phyloP scores from a whole-genome alignment of 202 grass and related monocot species.

The Musa balbisiana region DNA sequence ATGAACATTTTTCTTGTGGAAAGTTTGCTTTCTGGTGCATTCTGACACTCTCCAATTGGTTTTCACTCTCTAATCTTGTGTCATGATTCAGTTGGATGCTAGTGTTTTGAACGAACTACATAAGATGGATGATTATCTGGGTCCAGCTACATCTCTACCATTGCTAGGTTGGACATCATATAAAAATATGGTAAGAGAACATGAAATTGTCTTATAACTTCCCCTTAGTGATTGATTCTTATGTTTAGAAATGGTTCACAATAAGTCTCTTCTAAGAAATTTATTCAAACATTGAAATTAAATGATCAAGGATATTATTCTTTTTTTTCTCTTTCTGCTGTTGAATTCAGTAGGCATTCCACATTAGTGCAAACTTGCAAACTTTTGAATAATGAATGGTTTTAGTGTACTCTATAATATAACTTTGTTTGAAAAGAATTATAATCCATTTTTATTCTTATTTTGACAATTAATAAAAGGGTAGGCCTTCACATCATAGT shows the following conservation, averaged over 20 bases:
- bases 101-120: conserved; percentile 38
- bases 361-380: too few relatives aligned
- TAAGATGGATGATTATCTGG: conserved; percentile 51
- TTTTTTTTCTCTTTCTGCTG: not conserved
- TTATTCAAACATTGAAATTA: not conserved
- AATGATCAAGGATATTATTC: not conserved
- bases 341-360: not conserved
- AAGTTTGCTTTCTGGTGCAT: too few relatives aligned
- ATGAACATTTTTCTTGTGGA: not conserved
- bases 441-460: conserved; percentile 1
- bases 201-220: conserved; percentile 10
- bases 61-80: not conserved
- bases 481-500: too few relatives aligned
- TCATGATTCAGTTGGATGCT: conserved; percentile 38
- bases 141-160: conserved; percentile 52
- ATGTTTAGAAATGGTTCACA: not conserved
- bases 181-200: conserved; percentile 45
- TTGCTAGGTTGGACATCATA: conserved; percentile 50
- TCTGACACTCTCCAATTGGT: not conserved
- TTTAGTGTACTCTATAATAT: not conserved
- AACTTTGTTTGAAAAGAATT: not conserved
- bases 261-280: not conserved
- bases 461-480: not conserved
- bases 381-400: too few relatives aligned
- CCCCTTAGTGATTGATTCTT: not conserved